phyloP scores from a whole-genome alignment of 352 stramenopile genomes.

The Albugo laibachii region DNA sequence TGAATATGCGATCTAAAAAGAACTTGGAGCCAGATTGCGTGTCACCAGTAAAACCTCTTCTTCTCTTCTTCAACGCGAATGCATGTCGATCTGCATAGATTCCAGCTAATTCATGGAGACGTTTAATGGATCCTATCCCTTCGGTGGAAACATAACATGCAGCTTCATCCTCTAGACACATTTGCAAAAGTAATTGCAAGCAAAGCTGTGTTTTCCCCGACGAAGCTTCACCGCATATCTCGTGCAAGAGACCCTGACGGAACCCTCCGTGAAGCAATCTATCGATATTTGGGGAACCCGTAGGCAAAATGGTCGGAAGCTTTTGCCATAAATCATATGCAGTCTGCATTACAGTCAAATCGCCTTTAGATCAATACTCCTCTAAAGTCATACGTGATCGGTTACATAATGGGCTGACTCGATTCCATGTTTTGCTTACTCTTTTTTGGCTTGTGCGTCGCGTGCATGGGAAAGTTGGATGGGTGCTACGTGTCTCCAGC shows the following conservation, averaged over 20 bases:
- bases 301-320: slow-evolving; percentile 14
- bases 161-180: slow-evolving; percentile 28
- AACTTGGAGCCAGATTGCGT: background rate
- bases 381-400: background rate
- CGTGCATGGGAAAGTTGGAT: background rate
- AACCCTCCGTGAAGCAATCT: slow-evolving; percentile 35
- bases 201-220: slow-evolving; percentile 66
- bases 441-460: background rate
- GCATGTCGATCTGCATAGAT: slow-evolving; percentile 25
- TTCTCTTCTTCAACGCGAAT: slow-evolving; percentile 20
- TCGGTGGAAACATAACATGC: slow-evolving; percentile 72
- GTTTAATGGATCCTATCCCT: slow-evolving; percentile 44
- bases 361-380: background rate
- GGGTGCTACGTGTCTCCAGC: background rate
- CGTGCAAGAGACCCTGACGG: slow-evolving; percentile 36
- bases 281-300: slow-evolving; percentile 40
- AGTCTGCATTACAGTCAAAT: slow-evolving; percentile 4
- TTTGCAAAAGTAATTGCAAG: slow-evolving; percentile 55
- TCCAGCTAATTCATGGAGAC: slow-evolving; percentile 37
- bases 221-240: slow-evolving; percentile 52
- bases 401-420: no score
- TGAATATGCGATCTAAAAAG: slow-evolving; percentile 59
- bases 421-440: background rate
- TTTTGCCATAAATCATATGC: slow-evolving; percentile 25
- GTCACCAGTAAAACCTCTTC: slow-evolving; percentile 12